phyloP scores from a whole-genome alignment of 768 basidiomycete species.

The Candolleomyces efflorescens region DNA sequence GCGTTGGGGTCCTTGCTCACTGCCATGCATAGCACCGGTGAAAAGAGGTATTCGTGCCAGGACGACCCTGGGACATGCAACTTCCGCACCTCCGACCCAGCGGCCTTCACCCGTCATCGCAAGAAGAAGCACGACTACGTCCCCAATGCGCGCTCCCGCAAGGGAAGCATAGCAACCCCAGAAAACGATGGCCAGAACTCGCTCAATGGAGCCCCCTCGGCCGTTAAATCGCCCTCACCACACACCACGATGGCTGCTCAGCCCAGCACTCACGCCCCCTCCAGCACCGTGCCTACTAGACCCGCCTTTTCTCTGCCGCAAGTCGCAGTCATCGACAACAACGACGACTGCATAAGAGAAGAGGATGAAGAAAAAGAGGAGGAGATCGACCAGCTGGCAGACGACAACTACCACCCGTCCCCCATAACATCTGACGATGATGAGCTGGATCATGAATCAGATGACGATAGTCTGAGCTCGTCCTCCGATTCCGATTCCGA shows the following conservation, averaged over 20 bases:
- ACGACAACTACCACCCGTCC: background rate
- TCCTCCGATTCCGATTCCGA: background rate
- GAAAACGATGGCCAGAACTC: too few relatives aligned
- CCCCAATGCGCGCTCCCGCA: conserved; percentile 1
- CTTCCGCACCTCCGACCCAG: conserved; percentile 6
- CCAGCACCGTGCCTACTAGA: background rate
- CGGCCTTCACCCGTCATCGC: conserved; percentile 1
- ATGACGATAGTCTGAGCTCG: background rate
- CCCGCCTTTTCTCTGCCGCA: background rate
- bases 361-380: background rate
- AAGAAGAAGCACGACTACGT: conserved; percentile 4
- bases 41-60: background rate
- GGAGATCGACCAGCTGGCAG: background rate
- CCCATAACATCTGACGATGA: background rate
- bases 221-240: too few relatives aligned
- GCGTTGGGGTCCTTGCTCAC: background rate
- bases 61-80: background rate
- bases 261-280: background rate
- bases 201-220: too few relatives aligned
- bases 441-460: background rate
- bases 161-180: conserved; percentile 1
- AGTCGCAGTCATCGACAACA: background rate
- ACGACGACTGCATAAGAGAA: background rate
- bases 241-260: background rate
- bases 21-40: background rate